Percentiles rank a stretch among this genome's conserved stretches.
These are phyloP conservation scores for Solanum boliviense DNA, from an alignment of 257 asterid species.

Conservation along the genomic window DNA sequence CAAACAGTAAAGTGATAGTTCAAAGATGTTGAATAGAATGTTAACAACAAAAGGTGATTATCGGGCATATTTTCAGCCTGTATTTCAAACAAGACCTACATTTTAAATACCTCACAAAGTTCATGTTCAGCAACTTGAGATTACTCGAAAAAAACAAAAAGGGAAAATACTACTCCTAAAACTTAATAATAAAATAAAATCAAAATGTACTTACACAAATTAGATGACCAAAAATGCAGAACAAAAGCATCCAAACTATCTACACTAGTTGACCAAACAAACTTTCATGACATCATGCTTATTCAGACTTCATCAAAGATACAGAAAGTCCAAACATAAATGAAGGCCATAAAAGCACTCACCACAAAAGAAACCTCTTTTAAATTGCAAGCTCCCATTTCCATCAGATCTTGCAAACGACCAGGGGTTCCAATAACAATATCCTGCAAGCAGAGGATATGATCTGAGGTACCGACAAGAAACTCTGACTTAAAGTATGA, in stretches of 20 bases:
- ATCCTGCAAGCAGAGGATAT: slow-evolving; percentile 38
- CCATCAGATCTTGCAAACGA: slow-evolving; percentile 86
- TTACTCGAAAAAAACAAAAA: neutral
- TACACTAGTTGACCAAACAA: neutral
- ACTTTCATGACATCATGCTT: neutral
- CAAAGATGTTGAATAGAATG: neutral
- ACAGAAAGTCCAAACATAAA: neutral
- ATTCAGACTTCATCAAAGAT: neutral
- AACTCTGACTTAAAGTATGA: neutral
- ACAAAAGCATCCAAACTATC: neutral
- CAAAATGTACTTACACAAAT: neutral
- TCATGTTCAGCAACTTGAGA: neutral
- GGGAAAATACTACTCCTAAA: neutral
- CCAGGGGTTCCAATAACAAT: slow-evolving; percentile 98
- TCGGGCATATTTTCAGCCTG: neutral
- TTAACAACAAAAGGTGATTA: neutral
- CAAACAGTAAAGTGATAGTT: neutral
- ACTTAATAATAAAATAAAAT: neutral
- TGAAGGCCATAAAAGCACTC: slow-evolving; percentile 14
- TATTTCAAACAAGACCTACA: neutral
- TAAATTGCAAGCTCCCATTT: slow-evolving; percentile 68
- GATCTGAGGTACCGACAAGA: neutral
- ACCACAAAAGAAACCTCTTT: slow-evolving; percentile 90
- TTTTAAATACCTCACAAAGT: neutral
- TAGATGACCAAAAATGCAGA: neutral